These are phyloP conservation scores for Phaeosphaeriaceae sp. DNA, from an alignment of 2,329 filamentous ascomycete genomes.

Conservation along the genomic window DNA sequence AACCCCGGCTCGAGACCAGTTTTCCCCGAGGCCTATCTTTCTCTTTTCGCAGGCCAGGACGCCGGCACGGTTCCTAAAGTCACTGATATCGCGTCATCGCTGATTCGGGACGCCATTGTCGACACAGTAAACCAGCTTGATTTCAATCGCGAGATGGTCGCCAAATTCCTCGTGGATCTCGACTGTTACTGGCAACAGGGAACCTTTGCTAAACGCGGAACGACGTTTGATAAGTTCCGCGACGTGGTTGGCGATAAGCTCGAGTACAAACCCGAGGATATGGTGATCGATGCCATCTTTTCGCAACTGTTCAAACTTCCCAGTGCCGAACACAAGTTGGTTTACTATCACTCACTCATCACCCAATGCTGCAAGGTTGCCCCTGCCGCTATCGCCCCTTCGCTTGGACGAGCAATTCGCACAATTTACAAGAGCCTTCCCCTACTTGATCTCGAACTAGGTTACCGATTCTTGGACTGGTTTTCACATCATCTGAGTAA, in stretches of 20 bases:
- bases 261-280: constrained; percentile 97
- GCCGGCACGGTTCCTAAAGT: constrained; percentile 85
- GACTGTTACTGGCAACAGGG: constrained; percentile 91
- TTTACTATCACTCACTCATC: constrained; percentile 95
- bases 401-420: constrained; percentile 88
- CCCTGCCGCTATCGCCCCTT: constrained; percentile 94
- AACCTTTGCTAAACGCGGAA: constrained; percentile 93
- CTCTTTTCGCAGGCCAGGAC: constrained; percentile 87
- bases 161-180: constrained; percentile 88
- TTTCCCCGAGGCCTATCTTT: constrained; percentile 93
- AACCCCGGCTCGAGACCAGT: constrained; percentile 75
- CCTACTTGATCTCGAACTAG: constrained; percentile 84
- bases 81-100: constrained; percentile 75
- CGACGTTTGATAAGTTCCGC: constrained; percentile 86
- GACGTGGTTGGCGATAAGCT: constrained; percentile 69
- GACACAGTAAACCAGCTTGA: constrained; percentile 95
- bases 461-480: constrained; percentile 92
- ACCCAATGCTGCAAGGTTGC: constrained; percentile 96
- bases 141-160: constrained; percentile 87
- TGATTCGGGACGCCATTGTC: constrained; percentile 83
- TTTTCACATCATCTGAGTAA: constrained; percentile 98
- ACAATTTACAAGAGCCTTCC: constrained; percentile 85
- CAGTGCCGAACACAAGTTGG: constrained; percentile 85
- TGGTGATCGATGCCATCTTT: constrained; percentile 96
- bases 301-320: constrained; percentile 92